Conservation (phyloP, 306 rosid species). For the Citrullus colocynthis region DNA sequence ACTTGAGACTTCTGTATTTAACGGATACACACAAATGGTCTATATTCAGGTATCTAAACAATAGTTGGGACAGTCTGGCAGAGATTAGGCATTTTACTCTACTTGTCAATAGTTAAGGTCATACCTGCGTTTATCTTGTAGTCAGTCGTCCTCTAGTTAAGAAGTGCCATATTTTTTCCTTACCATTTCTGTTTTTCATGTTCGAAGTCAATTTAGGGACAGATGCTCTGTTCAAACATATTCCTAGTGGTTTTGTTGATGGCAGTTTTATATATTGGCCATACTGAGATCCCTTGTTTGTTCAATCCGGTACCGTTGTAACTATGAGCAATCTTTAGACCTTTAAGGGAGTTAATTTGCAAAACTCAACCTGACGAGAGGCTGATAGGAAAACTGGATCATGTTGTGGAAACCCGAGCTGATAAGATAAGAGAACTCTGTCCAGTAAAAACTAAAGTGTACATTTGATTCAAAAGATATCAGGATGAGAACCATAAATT, state of each 20-base stretch:
- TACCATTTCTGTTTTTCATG: neutral
- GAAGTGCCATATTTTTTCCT: neutral
- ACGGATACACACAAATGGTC: slow-evolving; percentile 97
- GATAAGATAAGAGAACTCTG: neutral
- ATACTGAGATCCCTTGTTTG: neutral
- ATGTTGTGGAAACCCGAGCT: neutral
- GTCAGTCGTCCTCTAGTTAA: neutral
- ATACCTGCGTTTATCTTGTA: slow-evolving; percentile 11
- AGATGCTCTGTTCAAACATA: neutral
- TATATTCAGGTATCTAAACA: slow-evolving; percentile 74
- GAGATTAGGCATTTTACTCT: slow-evolving; percentile 12
- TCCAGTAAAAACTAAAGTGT: neutral
- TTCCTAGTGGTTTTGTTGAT: slow-evolving; percentile 1
- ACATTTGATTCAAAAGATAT: neutral
- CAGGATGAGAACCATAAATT: neutral
- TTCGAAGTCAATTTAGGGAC: neutral
- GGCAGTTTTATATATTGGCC: neutral
- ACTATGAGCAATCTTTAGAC: neutral
- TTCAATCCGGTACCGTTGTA: neutral
- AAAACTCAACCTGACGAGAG: neutral
- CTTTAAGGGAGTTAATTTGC: neutral
- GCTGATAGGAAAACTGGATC: neutral
- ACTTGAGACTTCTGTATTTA: slow-evolving; percentile 73
- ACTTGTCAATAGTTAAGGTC: slow-evolving; percentile 23
- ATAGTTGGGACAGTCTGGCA: slow-evolving; percentile 15